Base-by-base conservation (phyloP, 176 grass and related monocot species). In the Pontederia paniculata region DNA sequence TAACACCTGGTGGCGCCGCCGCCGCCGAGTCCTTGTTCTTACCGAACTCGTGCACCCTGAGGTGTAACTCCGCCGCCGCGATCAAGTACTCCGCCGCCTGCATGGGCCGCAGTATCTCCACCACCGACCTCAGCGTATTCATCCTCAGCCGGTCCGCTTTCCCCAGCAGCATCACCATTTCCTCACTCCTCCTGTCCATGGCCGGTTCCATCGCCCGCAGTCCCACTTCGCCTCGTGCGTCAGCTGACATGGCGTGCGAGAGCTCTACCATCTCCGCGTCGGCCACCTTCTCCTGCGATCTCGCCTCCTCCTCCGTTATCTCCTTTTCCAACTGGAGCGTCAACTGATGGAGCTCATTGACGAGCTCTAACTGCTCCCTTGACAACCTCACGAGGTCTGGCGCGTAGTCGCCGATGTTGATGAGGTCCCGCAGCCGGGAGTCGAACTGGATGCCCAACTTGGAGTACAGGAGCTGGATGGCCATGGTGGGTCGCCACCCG, bases 41-140 rank as follows among this genome's bases (percentile, higher is more conserved):
- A 2, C 84, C 81, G 47, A 79, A 95, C 60, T 80, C 56, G 58
- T 84, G 89, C 72, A 95, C 75, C 14, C 72, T 42, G 63, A 79
- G 74, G 60, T 79, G 81, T 50, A 95, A 74, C 74, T 95, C 89
- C 1, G 78, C 84, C 37, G 80, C 81, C 41, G 81, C 77, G 59
- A 85, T 72, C 68, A 95, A 77, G 72, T 88, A 95, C 62, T 88
- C 81, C 65, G 84, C 59, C 54, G 84, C 81, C 69, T 88, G 84
- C 41, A 15, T 9, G 8, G 67, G 80, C 18, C 49, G 72, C 68
- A 95, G 73, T 67, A 88, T 63, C 72, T 51, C 78, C 77, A 95
- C 72, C 67, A 88, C 76, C 74, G 18, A 56, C 44, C 72, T 74
- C 18, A 94, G 47, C 10, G 83, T 88, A 37, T 82, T 77, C 61